These are phyloP conservation scores for Malassezia furfur DNA, from an alignment of 1,284 basidiomycete genomes.

Conservation along the genomic window DNA sequence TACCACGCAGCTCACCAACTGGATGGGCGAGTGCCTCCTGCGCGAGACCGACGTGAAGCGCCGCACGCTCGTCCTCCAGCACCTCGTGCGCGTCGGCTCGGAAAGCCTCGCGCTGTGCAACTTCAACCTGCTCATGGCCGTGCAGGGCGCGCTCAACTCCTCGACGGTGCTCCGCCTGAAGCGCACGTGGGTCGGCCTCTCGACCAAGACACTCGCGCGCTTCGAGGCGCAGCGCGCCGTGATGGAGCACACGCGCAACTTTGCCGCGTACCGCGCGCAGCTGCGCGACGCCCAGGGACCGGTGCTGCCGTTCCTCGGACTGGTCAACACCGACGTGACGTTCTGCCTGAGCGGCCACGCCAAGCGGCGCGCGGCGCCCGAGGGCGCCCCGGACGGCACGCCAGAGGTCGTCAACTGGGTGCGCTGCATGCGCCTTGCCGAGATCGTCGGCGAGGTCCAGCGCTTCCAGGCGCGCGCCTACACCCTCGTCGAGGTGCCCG, in stretches of 20 bases:
- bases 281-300: slow-evolving; percentile 50
- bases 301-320: slow-evolving; percentile 52
- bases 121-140: slow-evolving; percentile 51
- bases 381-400: slow-evolving; percentile 60
- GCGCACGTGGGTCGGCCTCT: slow-evolving; percentile 59
- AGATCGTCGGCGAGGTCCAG: slow-evolving; percentile 64
- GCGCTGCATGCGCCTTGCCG: slow-evolving; percentile 50
- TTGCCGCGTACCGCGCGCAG: slow-evolving; percentile 76
- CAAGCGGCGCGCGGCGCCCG: slow-evolving; percentile 64
- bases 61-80: slow-evolving; percentile 48
- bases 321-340: slow-evolving; percentile 82
- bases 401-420: slow-evolving; percentile 89
- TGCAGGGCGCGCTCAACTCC: slow-evolving; percentile 50
- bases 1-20: slow-evolving; percentile 51
- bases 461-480: slow-evolving; percentile 74
- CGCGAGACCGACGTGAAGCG: slow-evolving; percentile 49
- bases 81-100: slow-evolving; percentile 51
- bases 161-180: slow-evolving; percentile 47
- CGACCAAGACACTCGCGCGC: slow-evolving; percentile 70
- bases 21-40: slow-evolving; percentile 51
- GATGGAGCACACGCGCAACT: slow-evolving; percentile 82
- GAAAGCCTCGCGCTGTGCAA: slow-evolving; percentile 49
- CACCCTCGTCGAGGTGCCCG: slow-evolving; percentile 68
- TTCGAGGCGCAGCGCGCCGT: slow-evolving; percentile 72
- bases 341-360: slow-evolving; percentile 94